Evolutionary conservation across 2,329 filamentous ascomycete genomes (phyloP), one percentile per base, ranked within the genome.

Genomic region (Nothophoma quercina): DNA sequence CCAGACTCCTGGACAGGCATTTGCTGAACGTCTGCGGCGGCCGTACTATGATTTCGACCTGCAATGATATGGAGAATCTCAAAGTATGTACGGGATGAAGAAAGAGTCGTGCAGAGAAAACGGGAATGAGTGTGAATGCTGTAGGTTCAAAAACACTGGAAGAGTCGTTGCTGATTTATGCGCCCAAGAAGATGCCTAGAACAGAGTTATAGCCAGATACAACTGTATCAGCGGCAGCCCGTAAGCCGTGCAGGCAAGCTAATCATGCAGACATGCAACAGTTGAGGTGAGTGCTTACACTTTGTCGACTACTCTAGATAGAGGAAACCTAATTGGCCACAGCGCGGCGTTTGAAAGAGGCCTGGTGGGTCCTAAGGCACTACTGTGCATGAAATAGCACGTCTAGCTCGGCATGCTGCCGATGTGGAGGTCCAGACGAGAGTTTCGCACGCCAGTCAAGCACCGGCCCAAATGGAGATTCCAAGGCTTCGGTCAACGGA

Each of bases 1-100:
- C 73, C 60, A 43, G 76, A 65, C 15, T 70, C 57, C 18, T 62
- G 53, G 6, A 55, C 47, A 16, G 59, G 60, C 43, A 53, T 53
- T 8, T 58, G 53, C 51, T 72, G 64, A 25, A 65, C 63, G 18
- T 70, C 65, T 48, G 63, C 64, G 28, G 64, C 50, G 7, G 70
- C 67, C 69, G 71, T 71, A 8, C 3, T 29, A 16, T 19, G 29
- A 30, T 34, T 21, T 53, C 32, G 26, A 22, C 33, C 36, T 50
- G 41, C 47, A 19, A 33, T 33, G 50, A 21, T 51, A 13, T 41
- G 21, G 22, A 10, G 13, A 26, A n/a, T 45, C 15, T 22, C n/a
- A 45, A 12, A 5, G 9, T 45, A 18, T 44, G 10, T 19, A 7
- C 26, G 16, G 18, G 15, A 13, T 10, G n/a, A n/a, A 33, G 16